Conservation (phyloP, 177 flowering plant species). For the Vitis hybrid region DNA sequence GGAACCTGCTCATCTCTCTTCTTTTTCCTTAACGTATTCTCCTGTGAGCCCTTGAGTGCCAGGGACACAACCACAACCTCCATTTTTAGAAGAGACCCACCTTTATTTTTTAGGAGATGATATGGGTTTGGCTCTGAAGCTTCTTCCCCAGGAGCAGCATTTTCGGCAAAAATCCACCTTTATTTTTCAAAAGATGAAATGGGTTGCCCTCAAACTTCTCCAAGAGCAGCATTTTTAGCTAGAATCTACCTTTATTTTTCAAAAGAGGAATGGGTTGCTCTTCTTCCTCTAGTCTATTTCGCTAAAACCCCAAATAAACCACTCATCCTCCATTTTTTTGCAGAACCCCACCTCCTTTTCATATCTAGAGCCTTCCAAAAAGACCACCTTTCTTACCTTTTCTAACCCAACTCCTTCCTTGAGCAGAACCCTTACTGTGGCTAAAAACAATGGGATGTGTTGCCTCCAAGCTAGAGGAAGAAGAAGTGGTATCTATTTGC, state of each 20-base stretch:
- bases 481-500: constrained; percentile 46
- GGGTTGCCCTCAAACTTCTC: constrained; percentile 11
- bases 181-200: constrained; percentile 9
- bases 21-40: too few relatives aligned
- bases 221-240: constrained; percentile 1
- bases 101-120: background rate
- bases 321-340: constrained; percentile 7
- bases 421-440: background rate
- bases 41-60: too few relatives aligned
- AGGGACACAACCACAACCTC: too few relatives aligned
- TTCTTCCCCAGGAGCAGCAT: background rate
- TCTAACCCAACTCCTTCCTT: background rate
- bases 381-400: constrained; percentile 13
- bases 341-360: constrained; percentile 11
- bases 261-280: too few relatives aligned
- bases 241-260: too few relatives aligned
- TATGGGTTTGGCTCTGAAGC: constrained; percentile 11
- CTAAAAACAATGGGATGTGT: constrained; percentile 39
- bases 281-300: background rate
- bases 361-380: constrained; percentile 17
- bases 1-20: too few relatives aligned
- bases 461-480: constrained; percentile 44
- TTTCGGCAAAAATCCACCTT: constrained; percentile 4
- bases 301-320: constrained; percentile 5
- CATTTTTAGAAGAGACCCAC: too few relatives aligned